Conservation (phyloP, 2,329 filamentous ascomycete species). For the Pseudogymnoascus sp. region DNA sequence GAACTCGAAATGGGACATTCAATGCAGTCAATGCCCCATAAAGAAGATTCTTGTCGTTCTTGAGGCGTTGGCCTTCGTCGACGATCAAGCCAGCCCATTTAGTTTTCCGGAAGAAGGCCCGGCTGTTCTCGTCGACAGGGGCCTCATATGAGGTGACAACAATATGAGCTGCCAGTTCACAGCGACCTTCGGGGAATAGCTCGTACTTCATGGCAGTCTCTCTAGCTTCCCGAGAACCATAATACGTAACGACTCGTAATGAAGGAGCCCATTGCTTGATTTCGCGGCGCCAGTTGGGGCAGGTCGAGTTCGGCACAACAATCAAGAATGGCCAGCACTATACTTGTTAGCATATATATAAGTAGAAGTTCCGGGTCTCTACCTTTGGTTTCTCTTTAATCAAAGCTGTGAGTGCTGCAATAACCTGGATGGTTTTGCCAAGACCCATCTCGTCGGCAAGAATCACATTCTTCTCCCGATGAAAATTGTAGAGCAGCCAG, state of each 20-base stretch:
- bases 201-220: slow-evolving; percentile 75
- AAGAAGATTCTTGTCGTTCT: slow-evolving; percentile 80
- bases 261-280: slow-evolving; percentile 88
- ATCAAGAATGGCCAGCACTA: slow-evolving; percentile 83
- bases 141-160: slow-evolving; percentile 95
- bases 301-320: slow-evolving; percentile 90
- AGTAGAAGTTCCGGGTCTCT: slow-evolving; percentile 15
- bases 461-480: slow-evolving; percentile 73
- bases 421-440: slow-evolving; percentile 92
- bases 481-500: slow-evolving; percentile 90
- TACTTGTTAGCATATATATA: slow-evolving; percentile 36
- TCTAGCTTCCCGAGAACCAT: slow-evolving; percentile 67
- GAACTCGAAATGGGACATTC: slow-evolving; percentile 71
- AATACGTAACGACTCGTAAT: slow-evolving; percentile 84
- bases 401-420: slow-evolving; percentile 69
- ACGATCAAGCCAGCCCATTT: slow-evolving; percentile 85
- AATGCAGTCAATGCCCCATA: slow-evolving; percentile 67
- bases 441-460: slow-evolving; percentile 97
- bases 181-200: slow-evolving; percentile 60
- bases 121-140: slow-evolving; percentile 63
- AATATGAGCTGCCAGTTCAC: slow-evolving; percentile 74
- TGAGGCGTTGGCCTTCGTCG: slow-evolving; percentile 90
- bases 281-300: slow-evolving; percentile 94
- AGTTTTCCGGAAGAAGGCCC: slow-evolving; percentile 56
- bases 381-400: slow-evolving; percentile 49